Conservation (phyloP, 495 filamentous ascomycete genomes). For the Neurospora discreta region DNA sequence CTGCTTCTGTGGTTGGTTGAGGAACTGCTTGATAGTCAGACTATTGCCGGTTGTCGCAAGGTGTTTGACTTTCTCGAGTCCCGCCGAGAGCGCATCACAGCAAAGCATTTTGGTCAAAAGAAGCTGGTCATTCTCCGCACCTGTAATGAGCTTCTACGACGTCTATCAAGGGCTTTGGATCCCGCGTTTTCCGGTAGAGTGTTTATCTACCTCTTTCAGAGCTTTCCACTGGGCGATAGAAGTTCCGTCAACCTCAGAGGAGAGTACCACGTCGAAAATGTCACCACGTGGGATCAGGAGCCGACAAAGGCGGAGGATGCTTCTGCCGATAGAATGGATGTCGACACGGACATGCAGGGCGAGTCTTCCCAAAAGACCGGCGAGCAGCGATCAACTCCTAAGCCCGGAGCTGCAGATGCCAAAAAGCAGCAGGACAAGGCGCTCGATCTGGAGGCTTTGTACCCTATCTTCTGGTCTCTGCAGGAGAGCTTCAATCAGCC, state of each 20-base stretch:
- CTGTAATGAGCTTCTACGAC: slow-evolving; percentile 88
- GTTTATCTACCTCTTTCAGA: slow-evolving; percentile 96
- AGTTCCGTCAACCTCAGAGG: slow-evolving; percentile 94
- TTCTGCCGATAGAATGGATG: slow-evolving; percentile 53
- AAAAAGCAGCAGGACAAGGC: slow-evolving; percentile 16
- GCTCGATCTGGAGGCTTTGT: slow-evolving; percentile 61
- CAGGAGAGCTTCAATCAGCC: slow-evolving; percentile 90
- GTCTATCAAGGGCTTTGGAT: slow-evolving; percentile 87
- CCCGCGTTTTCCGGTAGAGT: slow-evolving; percentile 94
- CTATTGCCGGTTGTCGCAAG: slow-evolving; percentile 75
- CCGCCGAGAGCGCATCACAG: slow-evolving; percentile 71
- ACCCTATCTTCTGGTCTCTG: slow-evolving; percentile 88
- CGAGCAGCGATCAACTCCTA: slow-evolving; percentile 30
- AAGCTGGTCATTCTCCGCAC: slow-evolving; percentile 76
- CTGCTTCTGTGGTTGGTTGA: slow-evolving; percentile 85
- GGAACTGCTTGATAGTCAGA: slow-evolving; percentile 91
- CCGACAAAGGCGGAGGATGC: slow-evolving; percentile 31
- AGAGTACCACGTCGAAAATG: slow-evolving; percentile 93
- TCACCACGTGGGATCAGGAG: slow-evolving; percentile 69
- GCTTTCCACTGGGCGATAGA: slow-evolving; percentile 88
- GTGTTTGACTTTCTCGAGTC: slow-evolving; percentile 94
- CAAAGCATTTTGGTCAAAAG: slow-evolving; percentile 77
- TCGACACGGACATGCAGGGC: slow-evolving; percentile 29
- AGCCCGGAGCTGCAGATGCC: slow-evolving; percentile 33
- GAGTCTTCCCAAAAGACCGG: slow-evolving; percentile 22